Evolutionary conservation across 176 grass and related monocot genomes (phyloP).

Genomic region (Dendrocalamus sinicus): DNA sequence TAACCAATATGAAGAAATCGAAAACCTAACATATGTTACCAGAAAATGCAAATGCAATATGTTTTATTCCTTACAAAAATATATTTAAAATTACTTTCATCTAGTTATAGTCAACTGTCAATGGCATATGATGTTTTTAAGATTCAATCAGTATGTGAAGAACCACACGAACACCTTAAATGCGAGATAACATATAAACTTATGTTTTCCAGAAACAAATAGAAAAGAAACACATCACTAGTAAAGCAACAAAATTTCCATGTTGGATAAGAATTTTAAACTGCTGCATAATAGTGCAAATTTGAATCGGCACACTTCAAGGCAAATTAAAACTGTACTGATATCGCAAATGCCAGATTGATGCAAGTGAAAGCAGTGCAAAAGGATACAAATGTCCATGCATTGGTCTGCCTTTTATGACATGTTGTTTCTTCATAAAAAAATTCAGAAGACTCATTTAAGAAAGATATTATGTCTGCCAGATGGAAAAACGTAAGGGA

Average conservation of each 20-base stretch:
- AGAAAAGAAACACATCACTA: not conserved
- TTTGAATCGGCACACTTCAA: not conserved
- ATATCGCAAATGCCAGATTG: constrained; percentile 7
- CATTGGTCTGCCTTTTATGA: not conserved
- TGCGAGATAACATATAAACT: not conserved
- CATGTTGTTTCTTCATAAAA: not conserved
- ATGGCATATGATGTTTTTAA: not conserved
- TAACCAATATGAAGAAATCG: not conserved
- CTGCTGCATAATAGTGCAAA: not conserved
- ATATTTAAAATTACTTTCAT: not conserved
- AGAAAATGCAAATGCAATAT: not conserved
- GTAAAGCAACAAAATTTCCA: constrained; percentile 21
- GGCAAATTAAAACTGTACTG: not conserved
- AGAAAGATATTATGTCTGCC: not conserved
- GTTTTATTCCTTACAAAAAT: not conserved
- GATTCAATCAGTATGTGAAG: constrained; percentile 12
- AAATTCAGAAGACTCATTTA: not conserved
- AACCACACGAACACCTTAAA: not conserved
- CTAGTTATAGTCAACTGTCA: not conserved
- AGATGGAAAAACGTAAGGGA: not conserved
- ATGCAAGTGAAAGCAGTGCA: constrained; percentile 3
- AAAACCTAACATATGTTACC: not conserved
- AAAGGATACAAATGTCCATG: not conserved
- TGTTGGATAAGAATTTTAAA: not conserved
- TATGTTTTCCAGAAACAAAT: not conserved